These are phyloP conservation scores for Babesia ovata DNA, from an alignment of 169 alveolate genomes.

Conservation along the genomic window DNA sequence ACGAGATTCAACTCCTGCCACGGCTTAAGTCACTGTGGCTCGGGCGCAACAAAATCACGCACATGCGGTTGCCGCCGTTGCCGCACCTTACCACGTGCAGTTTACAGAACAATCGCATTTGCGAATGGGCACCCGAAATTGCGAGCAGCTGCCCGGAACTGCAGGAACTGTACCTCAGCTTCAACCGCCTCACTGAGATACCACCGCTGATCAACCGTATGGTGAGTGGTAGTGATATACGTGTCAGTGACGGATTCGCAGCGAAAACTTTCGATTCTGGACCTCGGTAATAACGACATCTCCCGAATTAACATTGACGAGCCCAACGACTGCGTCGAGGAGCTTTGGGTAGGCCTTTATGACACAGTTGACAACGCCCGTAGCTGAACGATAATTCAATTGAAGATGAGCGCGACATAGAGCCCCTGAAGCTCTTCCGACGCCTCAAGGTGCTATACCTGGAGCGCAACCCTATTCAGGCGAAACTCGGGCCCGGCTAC, in stretches of 20 bases:
- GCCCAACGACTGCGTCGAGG: slow-evolving; percentile 72
- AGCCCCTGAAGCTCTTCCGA: slow-evolving; percentile 50
- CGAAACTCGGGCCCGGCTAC: slow-evolving; percentile 78
- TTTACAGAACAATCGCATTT: slow-evolving; percentile 79
- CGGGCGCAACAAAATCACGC: slow-evolving; percentile 85
- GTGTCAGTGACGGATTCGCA: neutral
- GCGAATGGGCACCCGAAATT: slow-evolving; percentile 72
- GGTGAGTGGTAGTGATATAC: slow-evolving; percentile 16
- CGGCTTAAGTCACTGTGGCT: slow-evolving; percentile 84
- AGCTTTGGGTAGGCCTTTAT: slow-evolving; percentile 72
- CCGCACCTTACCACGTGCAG: slow-evolving; percentile 77
- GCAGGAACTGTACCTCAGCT: slow-evolving; percentile 79
- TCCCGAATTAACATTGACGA: slow-evolving; percentile 59
- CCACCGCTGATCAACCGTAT: slow-evolving; percentile 50
- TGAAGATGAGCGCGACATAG: slow-evolving; percentile 66
- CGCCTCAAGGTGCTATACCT: slow-evolving; percentile 76
- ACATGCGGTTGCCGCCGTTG: slow-evolving; percentile 68
- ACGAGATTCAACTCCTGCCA: slow-evolving; percentile 72
- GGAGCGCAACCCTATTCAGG: slow-evolving; percentile 82
- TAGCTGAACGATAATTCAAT: slow-evolving; percentile 77
- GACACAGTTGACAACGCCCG: neutral
- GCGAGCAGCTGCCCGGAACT: slow-evolving; percentile 60
- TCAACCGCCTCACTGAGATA: slow-evolving; percentile 68
- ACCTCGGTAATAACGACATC: slow-evolving; percentile 78
- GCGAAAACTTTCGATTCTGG: slow-evolving; percentile 68